These are phyloP conservation scores for Termitomyces sp. DNA, from an alignment of 1,284 basidiomycete species.

Conservation along the genomic window DNA sequence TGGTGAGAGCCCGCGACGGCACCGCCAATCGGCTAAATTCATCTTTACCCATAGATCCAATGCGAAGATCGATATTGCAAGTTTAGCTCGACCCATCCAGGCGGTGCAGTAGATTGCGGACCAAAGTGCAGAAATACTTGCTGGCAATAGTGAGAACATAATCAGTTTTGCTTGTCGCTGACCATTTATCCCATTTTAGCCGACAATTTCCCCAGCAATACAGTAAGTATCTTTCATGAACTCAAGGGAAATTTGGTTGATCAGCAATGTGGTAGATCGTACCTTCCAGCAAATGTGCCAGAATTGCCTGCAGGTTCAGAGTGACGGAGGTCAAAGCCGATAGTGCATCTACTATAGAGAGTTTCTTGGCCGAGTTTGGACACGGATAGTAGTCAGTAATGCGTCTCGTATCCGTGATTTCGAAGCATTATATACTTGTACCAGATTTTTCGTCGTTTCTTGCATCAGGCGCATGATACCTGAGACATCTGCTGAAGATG, in stretches of 20 bases:
- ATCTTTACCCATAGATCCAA: slow-evolving; percentile 28
- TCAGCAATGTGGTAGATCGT: slow-evolving; percentile 23
- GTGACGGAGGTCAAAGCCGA: slow-evolving; percentile 5
- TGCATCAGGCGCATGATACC: background rate
- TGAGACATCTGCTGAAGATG: background rate
- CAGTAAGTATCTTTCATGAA: slow-evolving; percentile 15
- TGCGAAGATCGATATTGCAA: slow-evolving; percentile 63
- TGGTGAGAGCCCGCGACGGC: slow-evolving; percentile 31
- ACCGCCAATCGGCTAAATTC: slow-evolving; percentile 6
- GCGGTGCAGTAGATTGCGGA: slow-evolving; percentile 38
- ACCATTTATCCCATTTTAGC: slow-evolving; percentile 29
- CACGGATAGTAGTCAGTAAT: background rate
- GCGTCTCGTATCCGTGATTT: background rate
- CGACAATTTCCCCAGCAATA: slow-evolving; percentile 63
- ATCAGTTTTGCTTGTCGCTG: slow-evolving; percentile 4
- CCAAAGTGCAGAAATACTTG: slow-evolving; percentile 57
- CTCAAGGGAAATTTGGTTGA: slow-evolving; percentile 9
- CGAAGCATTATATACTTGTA: background rate
- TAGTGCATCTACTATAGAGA: background rate
- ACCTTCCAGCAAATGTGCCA: slow-evolving; percentile 28
- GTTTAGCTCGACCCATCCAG: slow-evolving; percentile 62
- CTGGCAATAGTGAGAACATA: slow-evolving; percentile 65
- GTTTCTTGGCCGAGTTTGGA: background rate
- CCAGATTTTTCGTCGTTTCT: background rate
- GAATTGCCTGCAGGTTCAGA: slow-evolving; percentile 18